Evolutionary conservation across 768 basidiomycete species (phyloP), one percentile per base, ranked within the genome.

Genomic region (Paxillus rubicundulus): DNA sequence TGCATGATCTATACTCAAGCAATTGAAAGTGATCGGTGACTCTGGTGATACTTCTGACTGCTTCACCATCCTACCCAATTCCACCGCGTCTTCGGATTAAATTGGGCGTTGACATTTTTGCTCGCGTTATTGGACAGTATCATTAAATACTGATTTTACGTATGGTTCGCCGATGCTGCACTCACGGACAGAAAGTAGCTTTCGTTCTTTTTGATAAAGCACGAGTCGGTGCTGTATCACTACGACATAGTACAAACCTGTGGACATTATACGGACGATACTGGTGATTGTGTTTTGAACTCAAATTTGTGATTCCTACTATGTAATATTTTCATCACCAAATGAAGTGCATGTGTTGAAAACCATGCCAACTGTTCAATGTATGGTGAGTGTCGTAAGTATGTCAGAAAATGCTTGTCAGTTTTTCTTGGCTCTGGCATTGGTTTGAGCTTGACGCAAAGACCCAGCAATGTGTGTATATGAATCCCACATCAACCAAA

Each of bases 401-500:
- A 24, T 24, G 24, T 5, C 24, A 24, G 24, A 24, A 24, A 24
- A 4, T 24, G 24, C 4, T 24, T 2, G 24, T 56, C 56, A 78
- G 17, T 67, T 59, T 50, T 60, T 70, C 62, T 81, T 82, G 2
- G 62, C 45, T 50, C 70, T 75, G 5, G 59, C 18, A 20, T 40
- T 37, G 14, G 66, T 59, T 52, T 76, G 75, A 13, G 55, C 58
- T 28, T 54, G 51, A 20, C 86, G 82, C 55, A 92, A 72, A 9
- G 85, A 73, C 37, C 72, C 68, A 14, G 86, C 78, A 50, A 93
- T 89, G 54, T 85, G 79, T 4, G 72, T 72, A 55, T 90, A 93
- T 0, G 91, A 90, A 62, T 92, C 85, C 57, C 74, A 72, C 86
- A 94, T 86, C 53, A 93, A 74, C 73, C 79, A 80, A 18, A 91